Evolutionary conservation across 2,329 filamentous ascomycete genomes (phyloP).

Genomic region (Conoideocrella luteorostrata): DNA sequence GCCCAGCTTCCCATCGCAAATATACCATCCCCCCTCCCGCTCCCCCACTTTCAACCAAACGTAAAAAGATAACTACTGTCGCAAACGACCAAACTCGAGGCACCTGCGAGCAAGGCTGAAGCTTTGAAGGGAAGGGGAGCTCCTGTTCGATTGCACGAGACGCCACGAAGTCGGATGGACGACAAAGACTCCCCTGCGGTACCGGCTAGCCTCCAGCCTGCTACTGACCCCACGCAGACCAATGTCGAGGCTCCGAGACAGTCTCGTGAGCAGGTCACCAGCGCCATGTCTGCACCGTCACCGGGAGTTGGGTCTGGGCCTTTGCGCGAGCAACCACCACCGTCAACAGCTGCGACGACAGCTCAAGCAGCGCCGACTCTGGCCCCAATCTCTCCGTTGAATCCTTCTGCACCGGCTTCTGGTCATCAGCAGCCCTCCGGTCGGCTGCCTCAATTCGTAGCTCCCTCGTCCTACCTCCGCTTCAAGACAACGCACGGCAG

Average conservation of each 20-base stretch:
- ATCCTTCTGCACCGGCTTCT: constrained; percentile 1
- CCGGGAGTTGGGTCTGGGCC: constrained; percentile 6
- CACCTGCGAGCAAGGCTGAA: background rate
- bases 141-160: background rate
- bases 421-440: constrained; percentile 13
- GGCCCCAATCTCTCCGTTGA: background rate
- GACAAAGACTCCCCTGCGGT: constrained; percentile 8
- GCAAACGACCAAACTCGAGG: constrained; percentile 1
- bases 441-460: constrained; percentile 48
- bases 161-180: constrained; percentile 10
- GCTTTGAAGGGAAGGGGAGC: background rate
- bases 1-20: background rate
- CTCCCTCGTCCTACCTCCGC: constrained; percentile 53
- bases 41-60: background rate
- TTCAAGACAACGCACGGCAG: constrained; percentile 28
- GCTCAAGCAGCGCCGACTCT: background rate
- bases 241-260: constrained; percentile 9
- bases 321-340: constrained; percentile 2
- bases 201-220: constrained; percentile 10
- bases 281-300: constrained; percentile 7
- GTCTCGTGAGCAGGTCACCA: constrained; percentile 14
- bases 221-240: constrained; percentile 12
- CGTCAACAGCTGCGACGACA: constrained; percentile 1
- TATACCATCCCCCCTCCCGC: background rate
- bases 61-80: background rate